A percentile compares a stretch with the other conserved stretches of the same genome.
These are phyloP conservation scores for Boletus mariae DNA, from an alignment of 1,284 basidiomycete genomes.

Conservation along the genomic window DNA sequence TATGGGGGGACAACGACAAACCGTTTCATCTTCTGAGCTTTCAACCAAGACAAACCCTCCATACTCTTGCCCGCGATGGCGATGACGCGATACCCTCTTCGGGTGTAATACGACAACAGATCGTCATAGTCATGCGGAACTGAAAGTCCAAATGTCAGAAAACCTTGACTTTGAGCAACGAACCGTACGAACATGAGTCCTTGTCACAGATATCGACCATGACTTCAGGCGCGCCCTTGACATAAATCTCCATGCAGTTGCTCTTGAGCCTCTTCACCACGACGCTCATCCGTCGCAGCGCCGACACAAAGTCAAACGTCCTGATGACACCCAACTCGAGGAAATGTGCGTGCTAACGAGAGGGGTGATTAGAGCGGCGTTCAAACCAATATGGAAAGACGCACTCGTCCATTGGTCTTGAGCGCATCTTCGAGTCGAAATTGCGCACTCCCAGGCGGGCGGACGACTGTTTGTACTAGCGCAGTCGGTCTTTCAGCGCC, in stretches of 20 bases:
- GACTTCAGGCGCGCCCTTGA: conserved; percentile 98
- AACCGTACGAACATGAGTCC: conserved; percentile 69
- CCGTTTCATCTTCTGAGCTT: conserved; percentile 95
- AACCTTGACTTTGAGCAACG: not conserved
- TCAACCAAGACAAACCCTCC: conserved; percentile 93
- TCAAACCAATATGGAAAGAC: conserved; percentile 13
- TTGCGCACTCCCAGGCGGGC: conserved; percentile 87
- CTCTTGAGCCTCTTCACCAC: conserved; percentile 95
- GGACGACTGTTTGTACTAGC: conserved; percentile 94
- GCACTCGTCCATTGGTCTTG: conserved; percentile 72
- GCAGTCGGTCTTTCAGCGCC: conserved; percentile 77
- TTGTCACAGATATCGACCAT: conserved; percentile 94
- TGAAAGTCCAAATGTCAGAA: conserved; percentile 32
- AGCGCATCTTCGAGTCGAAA: conserved; percentile 93
- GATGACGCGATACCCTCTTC: conserved; percentile 96
- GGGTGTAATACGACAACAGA: conserved; percentile 94
- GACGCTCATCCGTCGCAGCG: conserved; percentile 94
- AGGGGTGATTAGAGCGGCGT: conserved; percentile 8
- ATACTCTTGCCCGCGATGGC: conserved; percentile 97
- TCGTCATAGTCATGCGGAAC: conserved; percentile 98
- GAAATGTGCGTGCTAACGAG: conserved; percentile 82
- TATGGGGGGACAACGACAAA: conserved; percentile 31
- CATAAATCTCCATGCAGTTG: conserved; percentile 94
- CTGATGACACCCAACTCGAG: conserved; percentile 95
- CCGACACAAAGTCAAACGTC: conserved; percentile 95